Evolutionary conservation across 2,329 filamentous ascomycete genomes (phyloP).

Genomic region (Drechslerella stenobrocha): DNA sequence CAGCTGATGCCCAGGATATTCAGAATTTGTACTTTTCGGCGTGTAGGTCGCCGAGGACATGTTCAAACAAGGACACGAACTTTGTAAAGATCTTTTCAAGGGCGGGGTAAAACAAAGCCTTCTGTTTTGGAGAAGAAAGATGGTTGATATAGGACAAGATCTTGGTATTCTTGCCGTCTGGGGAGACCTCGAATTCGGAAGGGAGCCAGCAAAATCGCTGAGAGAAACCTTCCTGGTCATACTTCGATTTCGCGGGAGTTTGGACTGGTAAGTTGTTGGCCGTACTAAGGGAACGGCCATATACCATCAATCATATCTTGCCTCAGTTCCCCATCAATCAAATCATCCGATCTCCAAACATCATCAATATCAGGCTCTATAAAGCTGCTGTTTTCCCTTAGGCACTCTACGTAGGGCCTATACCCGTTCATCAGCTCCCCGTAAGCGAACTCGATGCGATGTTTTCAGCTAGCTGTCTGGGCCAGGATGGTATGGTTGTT

Average conservation of each 20-base stretch:
- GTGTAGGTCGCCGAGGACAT: conserved; percentile 31
- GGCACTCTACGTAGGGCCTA: conserved; percentile 17
- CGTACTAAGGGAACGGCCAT: conserved; percentile 55
- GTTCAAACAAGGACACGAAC: conserved; percentile 39
- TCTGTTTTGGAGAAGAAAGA: conserved; percentile 18
- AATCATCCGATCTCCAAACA: conserved; percentile 35
- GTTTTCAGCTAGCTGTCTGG: conserved; percentile 25
- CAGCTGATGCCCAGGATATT: conserved; percentile 11
- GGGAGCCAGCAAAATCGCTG: conserved; percentile 40
- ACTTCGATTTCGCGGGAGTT: not conserved
- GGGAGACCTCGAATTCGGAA: conserved; percentile 41
- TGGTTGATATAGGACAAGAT: conserved; percentile 46
- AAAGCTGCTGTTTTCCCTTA: conserved; percentile 12
- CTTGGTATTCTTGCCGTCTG: conserved; percentile 28
- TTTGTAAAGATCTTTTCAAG: conserved; percentile 45
- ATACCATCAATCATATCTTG: conserved; percentile 57
- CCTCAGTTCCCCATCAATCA: conserved; percentile 27
- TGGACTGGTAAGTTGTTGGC: conserved; percentile 7
- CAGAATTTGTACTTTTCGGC: conserved; percentile 12
- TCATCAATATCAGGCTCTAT: conserved; percentile 43
- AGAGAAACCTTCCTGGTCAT: conserved; percentile 21
- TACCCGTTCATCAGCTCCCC: conserved; percentile 33
- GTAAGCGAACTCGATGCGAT: conserved; percentile 15
- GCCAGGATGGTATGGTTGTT: conserved; percentile 11
- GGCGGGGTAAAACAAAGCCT: conserved; percentile 34